Percentiles rank a stretch among this genome's conserved stretches.
Evolutionary conservation across 2,329 filamentous ascomycete species (phyloP).

Genomic region (Chrysosporium queenslandicum): DNA sequence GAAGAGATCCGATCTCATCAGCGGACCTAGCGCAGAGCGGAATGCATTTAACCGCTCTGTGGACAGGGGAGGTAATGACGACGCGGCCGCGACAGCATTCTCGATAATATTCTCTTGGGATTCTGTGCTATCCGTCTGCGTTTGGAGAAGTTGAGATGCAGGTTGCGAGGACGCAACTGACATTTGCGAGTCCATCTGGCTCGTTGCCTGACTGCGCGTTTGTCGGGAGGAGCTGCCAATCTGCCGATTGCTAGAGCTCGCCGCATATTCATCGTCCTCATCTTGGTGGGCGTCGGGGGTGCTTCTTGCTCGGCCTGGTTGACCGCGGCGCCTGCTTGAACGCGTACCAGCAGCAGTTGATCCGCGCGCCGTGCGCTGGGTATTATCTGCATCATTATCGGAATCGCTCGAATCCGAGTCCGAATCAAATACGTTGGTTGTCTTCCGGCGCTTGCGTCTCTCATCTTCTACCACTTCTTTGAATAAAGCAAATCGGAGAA

Average conservation of each 20-base stretch:
- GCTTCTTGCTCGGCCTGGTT: conserved; percentile 25
- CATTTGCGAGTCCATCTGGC: conserved; percentile 43
- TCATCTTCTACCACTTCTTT: conserved; percentile 79
- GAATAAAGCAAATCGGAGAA: conserved; percentile 89
- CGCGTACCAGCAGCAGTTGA: conserved; percentile 26
- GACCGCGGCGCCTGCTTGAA: conserved; percentile 24
- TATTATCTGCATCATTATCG: conserved; percentile 26
- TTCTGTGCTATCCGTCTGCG: conserved; percentile 35
- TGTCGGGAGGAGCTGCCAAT: conserved; percentile 24
- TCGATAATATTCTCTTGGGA: conserved; percentile 11
- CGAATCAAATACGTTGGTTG: conserved; percentile 55
- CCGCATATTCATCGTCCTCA: conserved; percentile 34
- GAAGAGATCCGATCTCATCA: conserved; percentile 76
- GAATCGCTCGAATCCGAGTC: conserved; percentile 44
- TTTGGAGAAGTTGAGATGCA: conserved; percentile 56
- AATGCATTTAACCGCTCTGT: conserved; percentile 60
- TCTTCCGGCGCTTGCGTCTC: conserved; percentile 73
- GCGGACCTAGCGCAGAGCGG: conserved; percentile 67
- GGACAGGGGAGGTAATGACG: conserved; percentile 44
- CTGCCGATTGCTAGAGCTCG: conserved; percentile 27
- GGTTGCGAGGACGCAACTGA: conserved; percentile 74
- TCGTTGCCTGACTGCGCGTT: conserved; percentile 33
- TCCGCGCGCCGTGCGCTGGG: conserved; percentile 14
- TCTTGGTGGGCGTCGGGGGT: conserved; percentile 44
- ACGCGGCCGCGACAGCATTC: conserved; percentile 22